These are phyloP conservation scores for Psilocybe azurescens DNA, from an alignment of 768 basidiomycete genomes.

Conservation along the genomic window DNA sequence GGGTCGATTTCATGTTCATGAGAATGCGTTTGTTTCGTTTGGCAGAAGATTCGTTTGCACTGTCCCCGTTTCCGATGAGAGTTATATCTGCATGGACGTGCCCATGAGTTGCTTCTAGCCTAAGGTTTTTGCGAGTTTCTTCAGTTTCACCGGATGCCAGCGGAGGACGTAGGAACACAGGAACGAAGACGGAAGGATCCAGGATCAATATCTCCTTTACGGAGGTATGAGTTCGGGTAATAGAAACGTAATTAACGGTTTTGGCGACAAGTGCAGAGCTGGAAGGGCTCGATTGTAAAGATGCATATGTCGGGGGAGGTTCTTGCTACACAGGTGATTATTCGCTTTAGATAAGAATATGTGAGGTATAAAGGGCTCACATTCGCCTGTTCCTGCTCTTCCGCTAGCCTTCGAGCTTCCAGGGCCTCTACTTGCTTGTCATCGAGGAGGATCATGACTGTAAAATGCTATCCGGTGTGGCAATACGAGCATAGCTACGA, in stretches of 20 bases:
- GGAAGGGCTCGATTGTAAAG: constrained; percentile 24
- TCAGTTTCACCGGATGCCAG: constrained; percentile 31
- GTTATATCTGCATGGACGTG: constrained; percentile 30
- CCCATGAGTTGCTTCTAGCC: constrained; percentile 35
- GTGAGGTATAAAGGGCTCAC: constrained; percentile 2
- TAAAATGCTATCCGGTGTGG: not conserved
- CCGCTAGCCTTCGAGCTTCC: constrained; percentile 27
- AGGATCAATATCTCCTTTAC: constrained; percentile 34
- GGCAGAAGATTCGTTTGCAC: constrained; percentile 9
- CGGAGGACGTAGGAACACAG: constrained; percentile 30
- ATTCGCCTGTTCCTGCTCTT: constrained; percentile 30
- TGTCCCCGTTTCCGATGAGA: constrained; percentile 19
- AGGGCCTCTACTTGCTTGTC: constrained; percentile 33
- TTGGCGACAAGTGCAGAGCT: constrained; percentile 19
- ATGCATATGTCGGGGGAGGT: constrained; percentile 38
- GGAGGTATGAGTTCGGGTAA: constrained; percentile 29
- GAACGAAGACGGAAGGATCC: constrained; percentile 34
- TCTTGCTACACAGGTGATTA: constrained; percentile 23
- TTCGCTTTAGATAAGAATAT: not conserved
- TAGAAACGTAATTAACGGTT: constrained; percentile 32
- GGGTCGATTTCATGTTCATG: constrained; percentile 32
- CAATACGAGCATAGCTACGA: not conserved
- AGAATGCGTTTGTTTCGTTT: constrained; percentile 24
- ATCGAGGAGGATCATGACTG: constrained; percentile 29
- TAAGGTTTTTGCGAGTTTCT: constrained; percentile 31